Evolutionary conservation across 1,284 basidiomycete species (phyloP), one percentile per base, ranked within the genome.

Genomic region (Puccinia coronata): DNA sequence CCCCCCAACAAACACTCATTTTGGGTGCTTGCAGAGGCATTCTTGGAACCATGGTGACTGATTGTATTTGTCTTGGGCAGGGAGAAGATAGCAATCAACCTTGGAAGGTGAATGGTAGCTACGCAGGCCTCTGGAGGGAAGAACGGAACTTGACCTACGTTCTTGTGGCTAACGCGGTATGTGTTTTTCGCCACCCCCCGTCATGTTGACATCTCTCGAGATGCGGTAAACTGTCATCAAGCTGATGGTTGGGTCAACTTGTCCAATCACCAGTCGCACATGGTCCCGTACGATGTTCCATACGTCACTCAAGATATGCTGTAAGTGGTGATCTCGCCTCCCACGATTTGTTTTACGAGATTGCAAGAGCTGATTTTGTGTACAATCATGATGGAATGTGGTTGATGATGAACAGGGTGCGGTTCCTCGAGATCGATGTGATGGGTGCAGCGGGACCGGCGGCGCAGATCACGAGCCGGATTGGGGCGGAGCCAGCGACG

Each of bases 261-360:
- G 1, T 79, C 43, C 3, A 39, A 55, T 39, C 14, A 67, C n/a
- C 47, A 84, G 18, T 85, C 84, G 63, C 85, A 85, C 82, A 85
- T 88, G 88, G 94, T 92, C 41, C 94, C 94, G 0, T 96, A 91
- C 85, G 96, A 99, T 87, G 88, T 92, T 16, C 96, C 96, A 0
- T 89, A 94, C 80, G 91, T 92, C 43, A 89, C 94, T 4, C 95
- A 98, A 86, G 96, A 99, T 87, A 98, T 99, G 97, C 96, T 99
- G 84, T 90, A 34, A 63, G 78, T 20, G 28, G 6, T 23, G 25
- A 53, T 41, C 18, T 63, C 3, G 18, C 59, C n/a, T 34, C 28
- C 4, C 2, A 28, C 20, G 71, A 47, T 14, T 59, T 75, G 5
- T 34, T 53, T 14, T 20, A 3, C 47, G n/a, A 51, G 41, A 18